Evolutionary conservation across 2,329 filamentous ascomycete genomes (phyloP).

Genomic region (Fusarium foetens): DNA sequence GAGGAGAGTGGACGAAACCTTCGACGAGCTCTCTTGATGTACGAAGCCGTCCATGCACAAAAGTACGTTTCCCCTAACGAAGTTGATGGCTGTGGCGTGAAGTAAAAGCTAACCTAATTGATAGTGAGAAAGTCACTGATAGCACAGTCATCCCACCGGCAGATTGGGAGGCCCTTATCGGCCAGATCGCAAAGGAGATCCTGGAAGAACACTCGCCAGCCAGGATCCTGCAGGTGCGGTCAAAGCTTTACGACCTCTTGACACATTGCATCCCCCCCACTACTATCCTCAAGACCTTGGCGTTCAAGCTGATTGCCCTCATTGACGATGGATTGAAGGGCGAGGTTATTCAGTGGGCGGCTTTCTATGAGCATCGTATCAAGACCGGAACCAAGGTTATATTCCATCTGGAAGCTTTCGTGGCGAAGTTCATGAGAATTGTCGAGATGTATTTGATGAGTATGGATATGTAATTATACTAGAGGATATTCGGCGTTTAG

Average conservation of each 20-base stretch:
- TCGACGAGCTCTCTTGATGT: slow-evolving; percentile 91
- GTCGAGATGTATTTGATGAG: slow-evolving; percentile 92
- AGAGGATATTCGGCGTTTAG: slow-evolving; percentile 40
- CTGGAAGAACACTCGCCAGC: slow-evolving; percentile 92
- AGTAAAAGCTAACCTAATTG: slow-evolving; percentile 44
- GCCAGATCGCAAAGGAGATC: slow-evolving; percentile 91
- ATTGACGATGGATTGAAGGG: slow-evolving; percentile 91
- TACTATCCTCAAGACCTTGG: slow-evolving; percentile 92
- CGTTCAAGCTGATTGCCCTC: slow-evolving; percentile 88
- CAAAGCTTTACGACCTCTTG: slow-evolving; percentile 95
- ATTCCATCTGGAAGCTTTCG: slow-evolving; percentile 97
- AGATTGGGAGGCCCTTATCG: slow-evolving; percentile 95
- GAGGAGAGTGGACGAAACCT: slow-evolving; percentile 91
- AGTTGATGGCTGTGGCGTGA: not conserved
- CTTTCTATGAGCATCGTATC: slow-evolving; percentile 96
- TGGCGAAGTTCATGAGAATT: slow-evolving; percentile 97
- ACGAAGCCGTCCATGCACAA: slow-evolving; percentile 95
- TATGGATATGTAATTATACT: slow-evolving; percentile 71
- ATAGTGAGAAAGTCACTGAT: slow-evolving; percentile 88
- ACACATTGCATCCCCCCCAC: slow-evolving; percentile 98
- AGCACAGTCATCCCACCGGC: slow-evolving; percentile 90
- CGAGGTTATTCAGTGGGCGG: slow-evolving; percentile 94
- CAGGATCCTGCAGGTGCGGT: slow-evolving; percentile 85
- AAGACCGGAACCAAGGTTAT: slow-evolving; percentile 94
- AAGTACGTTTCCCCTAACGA: slow-evolving; percentile 72